Percentiles rank a stretch among this genome's conserved stretches.
Evolutionary conservation across 2,329 filamentous ascomycete species (phyloP).

Genomic region (Aspergillus aculeatinus): DNA sequence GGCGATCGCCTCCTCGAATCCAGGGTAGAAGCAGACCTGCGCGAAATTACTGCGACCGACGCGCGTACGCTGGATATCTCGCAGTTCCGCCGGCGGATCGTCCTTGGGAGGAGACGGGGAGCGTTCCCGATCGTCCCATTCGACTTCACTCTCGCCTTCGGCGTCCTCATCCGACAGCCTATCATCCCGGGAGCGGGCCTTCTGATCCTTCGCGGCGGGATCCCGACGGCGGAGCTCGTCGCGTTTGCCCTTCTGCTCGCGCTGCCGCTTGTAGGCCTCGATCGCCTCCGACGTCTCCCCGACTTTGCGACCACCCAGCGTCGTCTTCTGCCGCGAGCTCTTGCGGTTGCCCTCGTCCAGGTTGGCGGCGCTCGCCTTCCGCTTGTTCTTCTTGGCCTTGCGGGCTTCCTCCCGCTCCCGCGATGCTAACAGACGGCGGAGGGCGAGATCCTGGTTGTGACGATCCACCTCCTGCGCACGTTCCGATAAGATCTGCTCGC

Average conservation of each 20-base stretch:
- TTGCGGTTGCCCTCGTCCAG: constrained; percentile 76
- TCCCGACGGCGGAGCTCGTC: constrained; percentile 49
- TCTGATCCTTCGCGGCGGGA: constrained; percentile 50
- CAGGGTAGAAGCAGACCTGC: constrained; percentile 88
- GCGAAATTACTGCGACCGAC: constrained; percentile 84
- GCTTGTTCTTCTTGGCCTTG: constrained; percentile 56
- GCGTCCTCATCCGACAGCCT: constrained; percentile 60
- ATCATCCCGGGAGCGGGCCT: constrained; percentile 63
- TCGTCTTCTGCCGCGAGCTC: constrained; percentile 69
- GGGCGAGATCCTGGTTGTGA: constrained; percentile 75
- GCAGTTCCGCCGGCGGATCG: constrained; percentile 67
- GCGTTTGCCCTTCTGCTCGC: constrained; percentile 57
- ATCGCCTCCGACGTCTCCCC: constrained; percentile 71
- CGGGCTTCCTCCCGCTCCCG: constrained; percentile 62
- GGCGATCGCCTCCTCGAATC: constrained; percentile 76
- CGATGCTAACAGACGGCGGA: constrained; percentile 73
- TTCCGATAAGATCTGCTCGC: constrained; percentile 85
- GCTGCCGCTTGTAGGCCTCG: constrained; percentile 64
- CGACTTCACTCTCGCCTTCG: constrained; percentile 75
- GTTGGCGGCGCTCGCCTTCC: constrained; percentile 76
- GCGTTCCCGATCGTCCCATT: constrained; percentile 64
- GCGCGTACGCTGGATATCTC: constrained; percentile 80
- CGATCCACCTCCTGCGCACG: constrained; percentile 80
- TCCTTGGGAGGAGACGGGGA: constrained; percentile 58
- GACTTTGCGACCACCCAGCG: constrained; percentile 63